Evolutionary conservation across 2,329 filamentous ascomycete species (phyloP).

Genomic region (Tympanopsis confertula): DNA sequence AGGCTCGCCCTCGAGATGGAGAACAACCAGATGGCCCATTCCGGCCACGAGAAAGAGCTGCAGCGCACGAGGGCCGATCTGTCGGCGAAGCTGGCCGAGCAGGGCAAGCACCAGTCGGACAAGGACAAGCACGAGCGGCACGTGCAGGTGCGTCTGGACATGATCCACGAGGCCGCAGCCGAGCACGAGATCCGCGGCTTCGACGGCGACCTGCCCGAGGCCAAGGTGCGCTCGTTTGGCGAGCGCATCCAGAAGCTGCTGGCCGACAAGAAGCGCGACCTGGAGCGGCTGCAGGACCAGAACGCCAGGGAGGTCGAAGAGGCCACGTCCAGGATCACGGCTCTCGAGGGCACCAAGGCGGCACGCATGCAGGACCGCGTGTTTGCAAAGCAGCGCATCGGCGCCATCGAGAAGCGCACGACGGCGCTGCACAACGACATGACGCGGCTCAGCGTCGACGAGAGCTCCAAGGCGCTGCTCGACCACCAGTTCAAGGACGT

Average conservation of each 20-base stretch:
- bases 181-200: conserved; percentile 74
- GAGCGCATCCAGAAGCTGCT: conserved; percentile 64
- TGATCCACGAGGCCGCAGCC: conserved; percentile 69
- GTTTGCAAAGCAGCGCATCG: conserved; percentile 61
- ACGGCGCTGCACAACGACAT: conserved; percentile 54
- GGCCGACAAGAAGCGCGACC: conserved; percentile 65
- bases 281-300: conserved; percentile 65
- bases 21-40: conserved; percentile 52
- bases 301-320: conserved; percentile 63
- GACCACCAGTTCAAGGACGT: conserved; percentile 64
- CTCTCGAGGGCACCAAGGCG: conserved; percentile 64
- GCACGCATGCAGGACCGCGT: conserved; percentile 64
- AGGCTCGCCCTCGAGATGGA: conserved; percentile 52
- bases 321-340: conserved; percentile 60
- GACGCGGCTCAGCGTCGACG: conserved; percentile 68
- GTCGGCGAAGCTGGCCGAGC: conserved; percentile 45
- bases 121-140: conserved; percentile 80
- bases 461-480: conserved; percentile 69
- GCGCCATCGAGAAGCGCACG: conserved; percentile 61
- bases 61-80: conserved; percentile 30
- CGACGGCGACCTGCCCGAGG: conserved; percentile 66
- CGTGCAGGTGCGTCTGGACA: conserved; percentile 53
- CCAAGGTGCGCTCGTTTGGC: conserved; percentile 65
- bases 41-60: conserved; percentile 42
- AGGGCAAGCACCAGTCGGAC: conserved; percentile 73